These are phyloP conservation scores for Phtheirospermum japonicum DNA, from an alignment of 257 asterid species.

Conservation along the genomic window DNA sequence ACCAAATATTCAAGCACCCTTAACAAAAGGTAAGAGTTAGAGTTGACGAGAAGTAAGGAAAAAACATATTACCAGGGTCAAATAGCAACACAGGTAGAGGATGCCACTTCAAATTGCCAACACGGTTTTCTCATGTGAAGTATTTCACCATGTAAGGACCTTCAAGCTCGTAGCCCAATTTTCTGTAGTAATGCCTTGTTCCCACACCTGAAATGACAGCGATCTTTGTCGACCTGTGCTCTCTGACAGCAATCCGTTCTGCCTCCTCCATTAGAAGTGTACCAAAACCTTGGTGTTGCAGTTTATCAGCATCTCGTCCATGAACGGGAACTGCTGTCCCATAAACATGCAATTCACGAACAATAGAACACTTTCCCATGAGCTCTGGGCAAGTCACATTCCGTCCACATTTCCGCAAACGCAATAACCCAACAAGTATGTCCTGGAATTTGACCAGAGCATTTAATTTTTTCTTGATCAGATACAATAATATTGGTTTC, in stretches of 20 bases:
- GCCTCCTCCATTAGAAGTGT: slow-evolving; percentile 97
- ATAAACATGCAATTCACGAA: slow-evolving; percentile 90
- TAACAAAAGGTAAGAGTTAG: too few relatives aligned
- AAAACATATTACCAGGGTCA: too few relatives aligned
- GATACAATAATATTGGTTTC: neutral
- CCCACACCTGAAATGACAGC: slow-evolving; percentile 98
- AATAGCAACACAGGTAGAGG: too few relatives aligned
- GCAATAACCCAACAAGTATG: slow-evolving; percentile 87
- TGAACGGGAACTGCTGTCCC: slow-evolving; percentile 99
- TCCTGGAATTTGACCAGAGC: slow-evolving; percentile 50
- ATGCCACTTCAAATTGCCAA: too few relatives aligned
- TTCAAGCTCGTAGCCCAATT: slow-evolving; percentile 95
- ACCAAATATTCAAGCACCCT: too few relatives aligned
- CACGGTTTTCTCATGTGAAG: slow-evolving; percentile 37
- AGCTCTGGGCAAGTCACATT: slow-evolving; percentile 89
- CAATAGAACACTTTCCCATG: slow-evolving; percentile 82
- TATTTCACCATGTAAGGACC: slow-evolving; percentile 97
- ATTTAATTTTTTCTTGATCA: neutral
- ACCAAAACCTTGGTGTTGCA: slow-evolving; percentile 97
- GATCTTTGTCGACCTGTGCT: slow-evolving; percentile 83
- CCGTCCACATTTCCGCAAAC: slow-evolving; percentile 78
- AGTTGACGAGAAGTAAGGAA: too few relatives aligned
- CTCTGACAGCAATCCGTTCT: slow-evolving; percentile 68
- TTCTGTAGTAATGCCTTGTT: slow-evolving; percentile 92
- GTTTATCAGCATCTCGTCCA: slow-evolving; percentile 86